phyloP scores from a whole-genome alignment of 2,329 filamentous ascomycete species.

The Botrytis squamosa region DNA sequence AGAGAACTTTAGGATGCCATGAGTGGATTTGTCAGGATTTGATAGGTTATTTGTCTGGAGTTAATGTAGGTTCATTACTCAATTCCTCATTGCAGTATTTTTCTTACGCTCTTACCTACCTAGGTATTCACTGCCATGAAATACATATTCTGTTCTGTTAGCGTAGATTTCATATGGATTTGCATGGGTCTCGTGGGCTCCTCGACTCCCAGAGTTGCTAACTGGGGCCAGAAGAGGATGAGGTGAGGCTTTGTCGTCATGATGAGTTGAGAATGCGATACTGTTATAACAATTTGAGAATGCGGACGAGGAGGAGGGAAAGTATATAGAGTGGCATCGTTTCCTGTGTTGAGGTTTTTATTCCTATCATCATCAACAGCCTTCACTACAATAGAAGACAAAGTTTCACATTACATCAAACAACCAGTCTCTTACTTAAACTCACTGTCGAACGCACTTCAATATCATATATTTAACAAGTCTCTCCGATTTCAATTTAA shows the following conservation, averaged over 20 bases:
- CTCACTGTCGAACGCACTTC: neutral
- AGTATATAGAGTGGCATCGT: constrained; percentile 17
- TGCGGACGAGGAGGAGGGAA: neutral
- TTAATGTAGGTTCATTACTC: neutral
- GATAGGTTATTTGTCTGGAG: neutral
- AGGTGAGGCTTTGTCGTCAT: constrained; percentile 23
- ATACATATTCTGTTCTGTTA: neutral
- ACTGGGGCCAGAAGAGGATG: constrained; percentile 13
- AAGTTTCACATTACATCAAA: neutral
- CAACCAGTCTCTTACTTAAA: neutral
- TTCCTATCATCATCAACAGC: constrained; percentile 3
- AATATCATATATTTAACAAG: neutral
- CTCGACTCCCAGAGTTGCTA: neutral
- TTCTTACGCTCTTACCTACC: constrained; percentile 1
- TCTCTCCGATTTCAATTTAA: neutral
- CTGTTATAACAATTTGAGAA: neutral
- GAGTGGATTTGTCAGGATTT: constrained; percentile 19
- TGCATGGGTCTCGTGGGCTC: neutral
- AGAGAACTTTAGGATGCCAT: neutral
- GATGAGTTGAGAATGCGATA: neutral
- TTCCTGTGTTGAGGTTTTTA: neutral
- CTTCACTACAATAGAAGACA: neutral
- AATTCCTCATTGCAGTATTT: neutral
- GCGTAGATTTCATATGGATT: constrained; percentile 6
- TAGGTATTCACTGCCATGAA: neutral